Evolutionary conservation across 2,329 filamentous ascomycete genomes (phyloP), one percentile per base, ranked within the genome.

Genomic region (Penicillium sp.): DNA sequence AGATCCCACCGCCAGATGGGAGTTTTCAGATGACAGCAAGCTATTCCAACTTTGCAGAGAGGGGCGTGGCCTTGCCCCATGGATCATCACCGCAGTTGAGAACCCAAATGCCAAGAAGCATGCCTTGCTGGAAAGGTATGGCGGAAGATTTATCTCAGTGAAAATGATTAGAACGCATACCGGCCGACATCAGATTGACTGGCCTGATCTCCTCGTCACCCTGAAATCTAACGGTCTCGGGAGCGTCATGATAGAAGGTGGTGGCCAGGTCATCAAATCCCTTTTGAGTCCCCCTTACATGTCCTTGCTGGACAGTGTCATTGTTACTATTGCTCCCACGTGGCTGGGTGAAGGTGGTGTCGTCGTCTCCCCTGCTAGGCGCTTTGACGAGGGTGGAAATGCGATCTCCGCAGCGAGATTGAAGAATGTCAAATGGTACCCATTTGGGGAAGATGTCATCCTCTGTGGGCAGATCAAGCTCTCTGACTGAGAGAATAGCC

Each of bases 201-300:
- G 90, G 91, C 70, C 67, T 1, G 77, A 80, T 31, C 79, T 94
- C 5, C 74, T 94, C 17, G 70, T 71, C 15, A 74, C 76, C 3
- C 72, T 95, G 29, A 73, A 69, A 21, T 68, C 65, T 1, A 79
- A 88, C 63, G 86, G 86, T 2, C 74, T 96, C 19, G 69, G 71
- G 41, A 96, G 91, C 70, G 80, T 97, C 52, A 97, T 97, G 93
- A 82, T 97, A 41, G 93, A 97, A 71, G 93, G 93, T 0, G 93
- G 93, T 3, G 92, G 84, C 0, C 78, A 80, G 15, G 85, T 97
- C 31, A 95, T 97, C 71, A 94, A 94, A 68, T 85, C 88, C 2
- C 76, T 97, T 5, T 80, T 97, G 8, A 77, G 81, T 27, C 79
- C 82, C 1, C 71, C 72, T 1, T 83, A 84, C 62, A 80, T 84